Conservation (phyloP, 23 red algal species). For the Gracilaria vermiculophylla region DNA sequence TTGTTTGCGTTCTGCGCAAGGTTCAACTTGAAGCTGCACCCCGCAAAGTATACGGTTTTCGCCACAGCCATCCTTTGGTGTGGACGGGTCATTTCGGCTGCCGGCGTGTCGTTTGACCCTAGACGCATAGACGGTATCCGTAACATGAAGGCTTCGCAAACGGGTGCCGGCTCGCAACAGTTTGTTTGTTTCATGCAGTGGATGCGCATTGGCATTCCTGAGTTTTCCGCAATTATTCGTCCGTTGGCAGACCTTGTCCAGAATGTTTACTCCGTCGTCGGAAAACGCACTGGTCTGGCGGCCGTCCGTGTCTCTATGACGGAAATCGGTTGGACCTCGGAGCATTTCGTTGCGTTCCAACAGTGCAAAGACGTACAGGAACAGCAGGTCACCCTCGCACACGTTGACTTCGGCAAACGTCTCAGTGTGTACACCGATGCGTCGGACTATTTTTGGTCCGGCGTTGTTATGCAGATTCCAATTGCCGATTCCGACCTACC, state of each 20-base stretch:
- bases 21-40: neutral
- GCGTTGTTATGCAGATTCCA: conserved; percentile 4
- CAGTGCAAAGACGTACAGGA: neutral
- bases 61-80: neutral
- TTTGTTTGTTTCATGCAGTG: neutral
- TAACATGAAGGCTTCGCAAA: neutral
- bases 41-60: neutral
- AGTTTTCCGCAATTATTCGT: neutral
- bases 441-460: neutral
- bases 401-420: neutral
- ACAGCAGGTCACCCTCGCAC: neutral
- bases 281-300: neutral
- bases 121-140: neutral
- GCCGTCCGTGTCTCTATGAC: neutral
- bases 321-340: neutral
- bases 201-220: neutral
- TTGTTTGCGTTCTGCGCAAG: neutral
- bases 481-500: neutral
- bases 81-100: neutral
- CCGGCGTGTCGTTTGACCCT: neutral
- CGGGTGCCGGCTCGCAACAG: neutral
- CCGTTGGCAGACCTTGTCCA: neutral
- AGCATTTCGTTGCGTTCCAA: neutral
- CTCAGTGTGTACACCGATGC: neutral
- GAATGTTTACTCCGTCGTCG: neutral